Conservation (phyloP, 768 basidiomycete genomes). For the Sporobolomyces roseus region DNA sequence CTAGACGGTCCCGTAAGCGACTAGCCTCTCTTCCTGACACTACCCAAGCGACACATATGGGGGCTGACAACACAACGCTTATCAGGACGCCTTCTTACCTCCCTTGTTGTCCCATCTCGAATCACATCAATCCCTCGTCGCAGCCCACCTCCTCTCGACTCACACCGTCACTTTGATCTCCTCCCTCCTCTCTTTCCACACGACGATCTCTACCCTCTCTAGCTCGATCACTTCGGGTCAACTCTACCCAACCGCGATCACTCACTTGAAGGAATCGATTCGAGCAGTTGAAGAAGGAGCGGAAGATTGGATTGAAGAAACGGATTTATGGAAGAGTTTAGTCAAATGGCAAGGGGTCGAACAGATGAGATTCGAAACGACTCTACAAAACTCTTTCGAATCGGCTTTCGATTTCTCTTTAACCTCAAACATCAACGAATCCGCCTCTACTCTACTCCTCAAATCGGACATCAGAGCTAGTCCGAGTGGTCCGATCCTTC, state of each 20-base stretch:
- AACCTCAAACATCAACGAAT: neutral
- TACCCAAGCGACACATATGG: no score
- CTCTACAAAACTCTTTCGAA: conserved; percentile 26
- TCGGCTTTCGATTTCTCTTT: conserved; percentile 21
- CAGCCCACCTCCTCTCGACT: conserved; percentile 13
- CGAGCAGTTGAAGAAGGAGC: conserved; percentile 22
- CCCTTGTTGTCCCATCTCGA: conserved; percentile 17
- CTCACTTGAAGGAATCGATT: neutral
- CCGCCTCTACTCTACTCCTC: neutral
- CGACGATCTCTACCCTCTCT: conserved; percentile 14
- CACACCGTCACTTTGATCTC: conserved; percentile 17
- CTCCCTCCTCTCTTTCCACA: conserved; percentile 25
- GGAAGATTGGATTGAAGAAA: conserved; percentile 32
- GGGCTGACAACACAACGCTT: no score
- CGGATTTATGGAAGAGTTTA: conserved; percentile 21
- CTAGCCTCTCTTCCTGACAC: no score
- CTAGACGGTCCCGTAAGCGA: no score
- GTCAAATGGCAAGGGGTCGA: conserved; percentile 31
- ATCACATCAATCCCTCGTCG: conserved; percentile 17
- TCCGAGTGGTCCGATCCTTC: conserved; percentile 3
- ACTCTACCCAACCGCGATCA: conserved; percentile 20
- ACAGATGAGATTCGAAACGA: conserved; percentile 22
- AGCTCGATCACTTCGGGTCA: conserved; percentile 19
- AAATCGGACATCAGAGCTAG: neutral
- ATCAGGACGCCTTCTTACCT: conserved; percentile 30